These are phyloP conservation scores for Metschnikowia proteae DNA, from an alignment of 805 yeast species.

Conservation along the genomic window DNA sequence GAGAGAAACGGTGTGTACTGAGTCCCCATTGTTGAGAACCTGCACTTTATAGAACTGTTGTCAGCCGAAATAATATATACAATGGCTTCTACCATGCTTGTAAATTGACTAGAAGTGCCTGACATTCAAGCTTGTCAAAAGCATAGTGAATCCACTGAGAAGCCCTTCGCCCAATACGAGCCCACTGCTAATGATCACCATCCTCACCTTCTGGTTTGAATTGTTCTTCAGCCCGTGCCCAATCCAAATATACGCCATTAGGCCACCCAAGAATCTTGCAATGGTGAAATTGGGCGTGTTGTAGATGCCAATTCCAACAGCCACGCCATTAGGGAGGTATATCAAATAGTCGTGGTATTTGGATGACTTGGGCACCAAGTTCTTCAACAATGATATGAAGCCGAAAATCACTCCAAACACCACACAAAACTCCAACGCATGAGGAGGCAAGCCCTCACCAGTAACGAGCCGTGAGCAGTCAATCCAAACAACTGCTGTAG, in stretches of 20 bases:
- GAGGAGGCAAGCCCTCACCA: conserved; percentile 85
- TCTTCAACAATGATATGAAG: conserved; percentile 58
- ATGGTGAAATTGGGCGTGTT: conserved; percentile 90
- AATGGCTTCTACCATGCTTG: background rate
- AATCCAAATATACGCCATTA: conserved; percentile 59
- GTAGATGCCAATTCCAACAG: conserved; percentile 95
- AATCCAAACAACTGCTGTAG: conserved; percentile 95
- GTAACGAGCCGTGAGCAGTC: conserved; percentile 92
- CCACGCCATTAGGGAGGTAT: conserved; percentile 89
- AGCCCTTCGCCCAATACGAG: conserved; percentile 92
- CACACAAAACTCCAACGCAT: conserved; percentile 58
- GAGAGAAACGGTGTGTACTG: conserved; percentile 36
- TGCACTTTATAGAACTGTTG: background rate
- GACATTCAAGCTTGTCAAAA: conserved; percentile 60
- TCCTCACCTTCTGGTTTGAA: conserved; percentile 52
- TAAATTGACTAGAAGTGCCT: conserved; percentile 20
- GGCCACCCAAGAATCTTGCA: conserved; percentile 90
- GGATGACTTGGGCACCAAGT: conserved; percentile 46
- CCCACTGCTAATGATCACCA: conserved; percentile 90
- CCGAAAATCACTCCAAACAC: conserved; percentile 68
- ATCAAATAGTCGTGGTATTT: conserved; percentile 39
- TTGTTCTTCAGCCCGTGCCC: conserved; percentile 20
- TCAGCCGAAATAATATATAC: background rate
- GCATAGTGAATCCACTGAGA: conserved; percentile 77
- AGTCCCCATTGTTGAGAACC: background rate